Evolutionary conservation across 805 yeast species (phyloP), one percentile per base, ranked within the genome.

Genomic region (Wickerhamiella dianesei): DNA sequence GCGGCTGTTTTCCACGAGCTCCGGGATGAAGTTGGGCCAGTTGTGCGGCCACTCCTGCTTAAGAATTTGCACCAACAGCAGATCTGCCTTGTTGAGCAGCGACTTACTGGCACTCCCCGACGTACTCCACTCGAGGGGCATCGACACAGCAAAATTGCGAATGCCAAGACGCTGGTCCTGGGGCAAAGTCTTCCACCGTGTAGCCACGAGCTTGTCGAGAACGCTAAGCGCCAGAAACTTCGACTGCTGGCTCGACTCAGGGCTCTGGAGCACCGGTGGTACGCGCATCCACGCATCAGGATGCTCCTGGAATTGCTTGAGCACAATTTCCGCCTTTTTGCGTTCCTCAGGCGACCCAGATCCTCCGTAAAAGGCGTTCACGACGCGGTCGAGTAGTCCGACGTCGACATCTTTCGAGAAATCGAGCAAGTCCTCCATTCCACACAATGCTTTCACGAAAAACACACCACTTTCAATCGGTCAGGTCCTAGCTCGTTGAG

Each of bases 21-120:
- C 98, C 16, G 96, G 95, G 44, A 92, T 82, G 59, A 92, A 92
- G 58, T 81, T 83, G 17, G 97, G 97, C 99, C 99, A 92, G 63
- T 88, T 83, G 56, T 80, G 85, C 32, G 99, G 99, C 99, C 99
- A 92, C 63, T 92, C 99, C 67, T 92, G 97, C 60, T 92, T 92
- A 59, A 92, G 76, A 45, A 92, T 80, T 60, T 88, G 94, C 35
- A 92, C 98, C 58, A 92, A 71, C 14, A 97, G 89, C 59, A 92
- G 73, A 66, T 92, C 95, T 57, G 88, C 87, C 64, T 92, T 92
- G 69, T 82, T 85, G 60, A 92, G 85, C 59, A 92, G 72, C 18
- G 96, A 79, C 59, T 80, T 80, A 60, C 86, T 86, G 39, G 74
- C 65, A 44, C 72, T 73, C 60, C 88, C 86, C 29, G 76, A 71